Base-by-base conservation (phyloP, 805 yeast genomes). In the Barnettozyma siamensis region DNA sequence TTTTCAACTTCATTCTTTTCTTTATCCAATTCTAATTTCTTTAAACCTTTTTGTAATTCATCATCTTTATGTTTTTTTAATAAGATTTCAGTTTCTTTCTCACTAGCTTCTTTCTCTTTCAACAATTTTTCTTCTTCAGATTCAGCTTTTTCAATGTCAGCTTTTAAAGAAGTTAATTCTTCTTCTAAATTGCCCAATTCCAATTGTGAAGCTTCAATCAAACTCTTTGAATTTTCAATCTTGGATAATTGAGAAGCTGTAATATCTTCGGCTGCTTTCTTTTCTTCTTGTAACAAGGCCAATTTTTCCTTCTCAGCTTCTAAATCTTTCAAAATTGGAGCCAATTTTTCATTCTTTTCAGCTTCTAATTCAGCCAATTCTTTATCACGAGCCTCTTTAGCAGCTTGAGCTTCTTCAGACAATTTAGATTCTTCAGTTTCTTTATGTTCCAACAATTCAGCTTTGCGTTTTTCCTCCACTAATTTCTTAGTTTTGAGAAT, bases 241-340 rank as follows among this genome's bases (percentile, higher is more conserved):
- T 78, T 70, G 44, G 63, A 59, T 21, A 61, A 53, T 47, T 75
- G 75, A 32, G 72, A 72, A 26, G 66, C 55, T 15, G 63, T 64
- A 33, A 67, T 73, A 30, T 69, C 73, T 43, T 68, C 67, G 16
- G 66, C 57, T 47, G 69, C 75, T 36, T 65, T 66, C 55, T 75
- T 73, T 45, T 74, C 71, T 42, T 70, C 63, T 32, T 72, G 69
- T 50, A 78, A 64, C n/a, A 70, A 72, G 37, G 65, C 62, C 54
- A 79, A 66, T 46, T 72, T 70, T 20, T 62, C 64, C 28, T 69
- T 67, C 61, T 79, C 84, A 24, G 52, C 52, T 45, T 66, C 68
- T 52, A 76, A 65, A 51, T 73, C 79, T 29, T 68, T 77, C 50
- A 76, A 65, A 17, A 71, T 59, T 36, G 86, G 86, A 37, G 73